Conservation (phyloP, 352 stramenopile species). For the Pythium rishiriense region DNA sequence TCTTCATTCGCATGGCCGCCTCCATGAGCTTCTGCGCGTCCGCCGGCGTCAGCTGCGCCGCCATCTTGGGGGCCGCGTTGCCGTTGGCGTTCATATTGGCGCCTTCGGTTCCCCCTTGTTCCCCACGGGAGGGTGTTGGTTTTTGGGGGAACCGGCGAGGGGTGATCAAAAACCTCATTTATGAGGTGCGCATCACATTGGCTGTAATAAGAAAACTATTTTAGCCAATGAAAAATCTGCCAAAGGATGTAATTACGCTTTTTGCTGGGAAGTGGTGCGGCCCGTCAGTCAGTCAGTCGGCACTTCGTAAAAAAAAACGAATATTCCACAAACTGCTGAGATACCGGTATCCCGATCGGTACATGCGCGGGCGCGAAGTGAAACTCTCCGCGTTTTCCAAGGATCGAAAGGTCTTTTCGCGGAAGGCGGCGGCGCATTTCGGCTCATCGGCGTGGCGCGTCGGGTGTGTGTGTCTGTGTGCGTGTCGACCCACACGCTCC, state of each 20-base stretch:
- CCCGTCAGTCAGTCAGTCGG: slow-evolving; percentile 11
- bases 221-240: slow-evolving; percentile 8
- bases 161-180: slow-evolving; percentile 20
- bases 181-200: slow-evolving; percentile 16
- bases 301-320: slow-evolving; percentile 8
- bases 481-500: neutral
- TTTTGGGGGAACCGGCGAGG: neutral
- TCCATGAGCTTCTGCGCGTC: slow-evolving; percentile 87
- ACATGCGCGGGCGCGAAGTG: slow-evolving; percentile 10
- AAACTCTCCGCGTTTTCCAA: slow-evolving; percentile 32
- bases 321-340: slow-evolving; percentile 30
- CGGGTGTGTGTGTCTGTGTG: too few species aligned
- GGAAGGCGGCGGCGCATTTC: slow-evolving; percentile 17
- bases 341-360: slow-evolving; percentile 26
- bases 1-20: slow-evolving; percentile 78
- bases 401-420: slow-evolving; percentile 38
- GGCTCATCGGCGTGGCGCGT: slow-evolving; percentile 5
- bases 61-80: slow-evolving; percentile 14
- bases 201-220: neutral
- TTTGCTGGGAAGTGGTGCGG: too few species aligned
- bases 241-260: slow-evolving; percentile 16
- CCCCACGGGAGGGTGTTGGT: neutral
- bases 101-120: slow-evolving; percentile 7
- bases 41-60: slow-evolving; percentile 44
- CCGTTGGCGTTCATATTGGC: slow-evolving; percentile 20